Evolutionary conservation across 805 yeast species (phyloP).

Genomic region (Ogataea zsoltii): DNA sequence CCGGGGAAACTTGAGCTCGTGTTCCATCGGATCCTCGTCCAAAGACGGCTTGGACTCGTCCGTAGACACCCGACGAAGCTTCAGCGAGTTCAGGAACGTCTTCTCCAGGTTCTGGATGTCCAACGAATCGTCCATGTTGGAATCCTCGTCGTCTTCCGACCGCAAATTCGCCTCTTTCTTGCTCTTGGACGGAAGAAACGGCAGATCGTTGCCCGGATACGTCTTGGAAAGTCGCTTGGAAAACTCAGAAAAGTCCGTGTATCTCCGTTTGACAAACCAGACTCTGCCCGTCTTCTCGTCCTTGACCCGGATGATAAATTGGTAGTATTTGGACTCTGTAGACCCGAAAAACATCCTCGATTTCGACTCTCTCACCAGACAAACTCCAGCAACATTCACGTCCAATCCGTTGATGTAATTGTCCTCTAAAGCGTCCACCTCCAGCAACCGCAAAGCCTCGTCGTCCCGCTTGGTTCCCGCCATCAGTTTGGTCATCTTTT

Average conservation of each 20-base stretch:
- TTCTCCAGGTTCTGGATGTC: slow-evolving; percentile 25
- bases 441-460: slow-evolving; percentile 31
- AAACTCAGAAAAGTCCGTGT: slow-evolving; percentile 65
- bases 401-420: slow-evolving; percentile 56
- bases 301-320: slow-evolving; percentile 51
- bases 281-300: slow-evolving; percentile 34
- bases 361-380: slow-evolving; percentile 33
- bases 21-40: slow-evolving; percentile 9
- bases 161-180: slow-evolving; percentile 25
- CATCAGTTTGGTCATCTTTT: slow-evolving; percentile 37
- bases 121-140: slow-evolving; percentile 10
- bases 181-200: slow-evolving; percentile 34
- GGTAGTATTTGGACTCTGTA: slow-evolving; percentile 31
- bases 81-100: slow-evolving; percentile 20
- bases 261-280: slow-evolving; percentile 60
- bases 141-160: slow-evolving; percentile 13
- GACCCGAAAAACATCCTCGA: slow-evolving; percentile 24
- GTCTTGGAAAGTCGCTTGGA: slow-evolving; percentile 49
- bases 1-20: slow-evolving; percentile 46
- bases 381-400: slow-evolving; percentile 70
- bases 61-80: slow-evolving; percentile 6
- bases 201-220: slow-evolving; percentile 70
- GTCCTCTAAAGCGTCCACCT: slow-evolving; percentile 39
- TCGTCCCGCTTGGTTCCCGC: slow-evolving; percentile 17
- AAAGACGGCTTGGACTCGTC: slow-evolving; percentile 10